phyloP scores from a whole-genome alignment of 257 asterid genomes.

The Solanum arcanum region DNA sequence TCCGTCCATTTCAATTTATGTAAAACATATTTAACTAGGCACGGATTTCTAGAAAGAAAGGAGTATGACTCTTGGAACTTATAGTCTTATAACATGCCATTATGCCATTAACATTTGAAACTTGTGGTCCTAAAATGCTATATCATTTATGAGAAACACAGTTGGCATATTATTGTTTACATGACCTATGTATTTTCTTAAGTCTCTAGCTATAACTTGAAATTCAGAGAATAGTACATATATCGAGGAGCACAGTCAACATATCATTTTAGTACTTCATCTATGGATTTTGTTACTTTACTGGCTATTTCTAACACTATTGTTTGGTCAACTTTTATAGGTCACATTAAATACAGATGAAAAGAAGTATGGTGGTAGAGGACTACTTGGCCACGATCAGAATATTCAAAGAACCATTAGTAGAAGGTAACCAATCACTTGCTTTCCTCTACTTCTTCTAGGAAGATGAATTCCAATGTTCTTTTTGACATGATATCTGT shows the following conservation, averaged over 20 bases:
- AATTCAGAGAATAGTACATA: background rate
- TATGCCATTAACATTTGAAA: background rate
- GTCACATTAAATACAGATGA: conserved; percentile 75
- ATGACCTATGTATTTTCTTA: background rate
- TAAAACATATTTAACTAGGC: background rate
- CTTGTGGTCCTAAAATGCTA: background rate
- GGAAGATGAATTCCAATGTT: background rate
- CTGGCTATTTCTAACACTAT: background rate
- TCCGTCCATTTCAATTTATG: background rate
- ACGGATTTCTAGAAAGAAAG: background rate
- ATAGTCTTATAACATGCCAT: background rate
- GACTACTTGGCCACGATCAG: conserved; percentile 38
- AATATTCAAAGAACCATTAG: conserved; percentile 56
- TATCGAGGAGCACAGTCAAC: background rate
- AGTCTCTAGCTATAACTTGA: background rate
- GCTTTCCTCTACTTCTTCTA: background rate
- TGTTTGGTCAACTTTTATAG: conserved; percentile 14
- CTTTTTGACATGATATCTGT: background rate
- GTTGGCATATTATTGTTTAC: background rate
- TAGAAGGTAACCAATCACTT: conserved; percentile 37
- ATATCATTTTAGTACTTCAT: background rate
- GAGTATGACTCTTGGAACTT: background rate
- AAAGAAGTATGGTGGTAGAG: conserved; percentile 70
- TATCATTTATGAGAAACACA: background rate
- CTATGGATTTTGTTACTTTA: background rate